These are phyloP conservation scores for Thecaphora thlaspeos DNA, from an alignment of 1,284 basidiomycete genomes.

Conservation along the genomic window DNA sequence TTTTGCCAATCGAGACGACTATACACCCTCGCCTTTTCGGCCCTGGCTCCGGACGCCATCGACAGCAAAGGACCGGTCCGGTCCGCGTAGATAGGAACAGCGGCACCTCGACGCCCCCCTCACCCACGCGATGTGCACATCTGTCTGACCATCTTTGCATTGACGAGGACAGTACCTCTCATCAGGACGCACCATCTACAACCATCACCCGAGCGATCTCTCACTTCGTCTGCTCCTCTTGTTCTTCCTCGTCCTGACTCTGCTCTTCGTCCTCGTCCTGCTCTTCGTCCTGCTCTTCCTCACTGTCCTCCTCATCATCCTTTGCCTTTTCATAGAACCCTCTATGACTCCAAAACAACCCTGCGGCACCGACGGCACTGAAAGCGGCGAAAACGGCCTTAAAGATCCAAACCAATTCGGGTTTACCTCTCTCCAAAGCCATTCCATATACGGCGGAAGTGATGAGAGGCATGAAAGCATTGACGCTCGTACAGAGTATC, in stretches of 20 bases:
- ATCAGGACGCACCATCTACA: too few species aligned
- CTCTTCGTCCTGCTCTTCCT: conserved; percentile 5
- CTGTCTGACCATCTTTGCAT: too few species aligned
- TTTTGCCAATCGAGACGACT: too few species aligned
- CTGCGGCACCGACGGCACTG: conserved; percentile 17
- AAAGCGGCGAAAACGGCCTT: conserved; percentile 34
- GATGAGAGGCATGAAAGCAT: conserved; percentile 39
- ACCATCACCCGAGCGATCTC: too few species aligned
- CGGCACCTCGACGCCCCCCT: too few species aligned
- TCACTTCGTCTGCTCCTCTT: too few species aligned
- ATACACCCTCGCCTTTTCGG: too few species aligned
- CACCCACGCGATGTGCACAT: too few species aligned
- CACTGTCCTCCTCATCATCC: conserved; percentile 14
- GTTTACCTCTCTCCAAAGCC: conserved; percentile 30
- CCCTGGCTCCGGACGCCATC: too few species aligned
- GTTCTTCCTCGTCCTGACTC: conserved; percentile 3
- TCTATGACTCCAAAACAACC: conserved; percentile 32
- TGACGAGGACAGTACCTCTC: too few species aligned
- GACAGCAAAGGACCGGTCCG: too few species aligned
- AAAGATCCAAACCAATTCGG: conserved; percentile 45
- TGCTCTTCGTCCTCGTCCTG: conserved; percentile 3
- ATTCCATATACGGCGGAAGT: conserved; percentile 40
- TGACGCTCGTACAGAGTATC: conserved; percentile 41
- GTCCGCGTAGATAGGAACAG: too few species aligned
- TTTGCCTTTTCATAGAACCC: conserved; percentile 35